These are phyloP conservation scores for Penicillium coprophilum DNA, from an alignment of 495 filamentous ascomycete species.

Conservation along the genomic window DNA sequence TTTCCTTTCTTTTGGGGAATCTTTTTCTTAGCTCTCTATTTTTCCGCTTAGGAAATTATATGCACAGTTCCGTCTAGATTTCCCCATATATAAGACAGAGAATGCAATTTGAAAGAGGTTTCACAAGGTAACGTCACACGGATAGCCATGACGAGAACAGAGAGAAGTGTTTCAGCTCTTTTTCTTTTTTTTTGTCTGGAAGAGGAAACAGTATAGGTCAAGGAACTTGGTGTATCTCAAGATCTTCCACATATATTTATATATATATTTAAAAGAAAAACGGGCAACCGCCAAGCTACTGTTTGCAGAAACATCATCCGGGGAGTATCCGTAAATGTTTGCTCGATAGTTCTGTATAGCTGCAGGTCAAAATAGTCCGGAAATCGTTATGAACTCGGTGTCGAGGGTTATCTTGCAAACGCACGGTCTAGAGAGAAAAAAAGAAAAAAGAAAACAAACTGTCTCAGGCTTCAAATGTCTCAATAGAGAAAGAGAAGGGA, in stretches of 20 bases:
- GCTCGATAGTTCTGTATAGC: constrained; percentile 25
- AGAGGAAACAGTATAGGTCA: constrained; percentile 1
- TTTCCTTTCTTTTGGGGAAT: constrained; percentile 7
- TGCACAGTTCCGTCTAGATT: constrained; percentile 31
- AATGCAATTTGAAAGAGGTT: constrained; percentile 30
- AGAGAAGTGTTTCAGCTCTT: constrained; percentile 21
- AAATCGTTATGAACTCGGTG: constrained; percentile 17
- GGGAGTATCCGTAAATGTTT: constrained; percentile 29
- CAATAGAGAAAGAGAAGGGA: constrained; percentile 7
- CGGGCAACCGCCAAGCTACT: constrained; percentile 20
- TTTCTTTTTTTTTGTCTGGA: neutral
- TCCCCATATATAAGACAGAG: constrained; percentile 20
- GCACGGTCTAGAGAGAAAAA: neutral
- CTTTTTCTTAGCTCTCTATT: constrained; percentile 7
- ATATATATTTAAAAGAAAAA: constrained; percentile 7
- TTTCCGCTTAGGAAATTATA: constrained; percentile 25
- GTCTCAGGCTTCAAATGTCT: constrained; percentile 15
- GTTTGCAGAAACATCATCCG: constrained; percentile 33
- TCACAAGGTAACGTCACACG: constrained; percentile 41
- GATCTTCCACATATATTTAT: neutral
- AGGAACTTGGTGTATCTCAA: constrained; percentile 4
- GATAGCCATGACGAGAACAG: constrained; percentile 28
- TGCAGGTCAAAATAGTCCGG: constrained; percentile 25
- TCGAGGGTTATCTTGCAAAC: constrained; percentile 9
- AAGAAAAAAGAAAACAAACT: constrained; percentile 7